Evolutionary conservation across 2,329 filamentous ascomycete species (phyloP), one percentile per base, ranked within the genome.

Genomic region (Stylonectria norvegica): DNA sequence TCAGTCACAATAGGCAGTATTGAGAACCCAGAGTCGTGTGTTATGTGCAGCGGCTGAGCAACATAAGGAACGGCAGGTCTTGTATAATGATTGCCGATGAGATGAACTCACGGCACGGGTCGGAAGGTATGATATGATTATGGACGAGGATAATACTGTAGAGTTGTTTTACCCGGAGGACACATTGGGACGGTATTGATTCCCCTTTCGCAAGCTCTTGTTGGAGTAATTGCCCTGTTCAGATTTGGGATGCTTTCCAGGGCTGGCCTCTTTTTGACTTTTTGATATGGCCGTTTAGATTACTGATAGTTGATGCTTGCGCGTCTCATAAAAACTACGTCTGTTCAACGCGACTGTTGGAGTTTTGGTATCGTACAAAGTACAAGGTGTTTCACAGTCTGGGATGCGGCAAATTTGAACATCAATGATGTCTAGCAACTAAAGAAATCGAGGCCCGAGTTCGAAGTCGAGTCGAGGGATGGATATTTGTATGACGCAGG

Each of bases 11-110:
- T 44, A 86, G 82, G 82, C 75, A 96, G 90, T 70, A 97, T 98
- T 66, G 90, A 97, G 63, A 96, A 97, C 73, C 89, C 85, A 8
- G 93, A 98, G 65, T 77, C 85, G 34, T 98, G 93, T 65, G 65
- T 95, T 51, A 97, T 98, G 93, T 98, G 93, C 82, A 94, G 88
- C 69, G 91, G 90, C 73, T 97, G 78, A 66, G 58, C 15, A 33
- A 22, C 25, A 23, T 18, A 7, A 34, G 17, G 11, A 15, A 17
- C 22, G n/a, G 7, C 5, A 37, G 29, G 37, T 27, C 40, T 37
- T 57, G 47, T 57, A 52, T 58, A 40, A 62, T 51, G 58, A 63
- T 42, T 32, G 49, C 46, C 53, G 51, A 61, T 48, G 56, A 63
- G 57, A 57, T 49, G 47, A 52, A 42, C 41, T 45, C 49, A 60